phyloP scores from a whole-genome alignment of 192 early-diverging fungal genomes.

The Linnemannia schmuckeri region DNA sequence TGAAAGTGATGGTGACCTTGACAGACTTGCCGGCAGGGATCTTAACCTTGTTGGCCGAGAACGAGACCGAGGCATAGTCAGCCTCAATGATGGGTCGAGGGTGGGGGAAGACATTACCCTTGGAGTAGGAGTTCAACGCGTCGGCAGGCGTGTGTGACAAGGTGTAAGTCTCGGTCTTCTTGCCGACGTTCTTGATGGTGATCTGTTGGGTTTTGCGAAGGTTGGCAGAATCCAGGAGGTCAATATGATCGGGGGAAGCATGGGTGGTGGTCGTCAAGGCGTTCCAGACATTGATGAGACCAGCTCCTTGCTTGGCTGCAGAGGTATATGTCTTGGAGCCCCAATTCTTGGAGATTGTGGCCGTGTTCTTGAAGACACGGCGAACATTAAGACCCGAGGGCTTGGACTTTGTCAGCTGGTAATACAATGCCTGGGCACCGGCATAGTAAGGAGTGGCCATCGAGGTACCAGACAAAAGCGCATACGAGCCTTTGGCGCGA shows the following conservation, averaged over 20 bases:
- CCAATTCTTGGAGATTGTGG: constrained; percentile 21
- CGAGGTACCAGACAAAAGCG: constrained; percentile 53
- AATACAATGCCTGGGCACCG: constrained; percentile 47
- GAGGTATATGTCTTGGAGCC: constrained; percentile 16
- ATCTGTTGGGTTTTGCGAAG: constrained; percentile 41
- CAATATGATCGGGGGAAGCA: constrained; percentile 30
- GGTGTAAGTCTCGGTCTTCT: constrained; percentile 39
- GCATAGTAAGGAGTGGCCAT: constrained; percentile 62
- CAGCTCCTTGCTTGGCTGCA: constrained; percentile 47
- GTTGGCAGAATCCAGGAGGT: constrained; percentile 32
- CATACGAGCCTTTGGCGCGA: constrained; percentile 24
- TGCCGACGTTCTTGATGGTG: constrained; percentile 56
- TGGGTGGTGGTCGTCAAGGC: constrained; percentile 22
- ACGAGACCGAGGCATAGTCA: constrained; percentile 47
- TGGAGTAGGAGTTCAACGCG: constrained; percentile 45
- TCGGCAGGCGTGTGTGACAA: constrained; percentile 56
- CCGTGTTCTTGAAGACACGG: constrained; percentile 48
- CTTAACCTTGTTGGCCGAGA: constrained; percentile 39
- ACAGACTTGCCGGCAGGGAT: constrained; percentile 44
- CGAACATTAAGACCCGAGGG: constrained; percentile 24
- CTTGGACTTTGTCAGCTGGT: constrained; percentile 32
- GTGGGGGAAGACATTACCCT: constrained; percentile 14
- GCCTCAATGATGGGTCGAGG: constrained; percentile 24
- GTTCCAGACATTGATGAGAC: constrained; percentile 42
- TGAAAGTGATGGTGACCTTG: constrained; percentile 54